Percentiles rank a stretch among this genome's conserved stretches.
phyloP scores from a whole-genome alignment of 768 basidiomycete genomes.

The Collybia sp. region DNA sequence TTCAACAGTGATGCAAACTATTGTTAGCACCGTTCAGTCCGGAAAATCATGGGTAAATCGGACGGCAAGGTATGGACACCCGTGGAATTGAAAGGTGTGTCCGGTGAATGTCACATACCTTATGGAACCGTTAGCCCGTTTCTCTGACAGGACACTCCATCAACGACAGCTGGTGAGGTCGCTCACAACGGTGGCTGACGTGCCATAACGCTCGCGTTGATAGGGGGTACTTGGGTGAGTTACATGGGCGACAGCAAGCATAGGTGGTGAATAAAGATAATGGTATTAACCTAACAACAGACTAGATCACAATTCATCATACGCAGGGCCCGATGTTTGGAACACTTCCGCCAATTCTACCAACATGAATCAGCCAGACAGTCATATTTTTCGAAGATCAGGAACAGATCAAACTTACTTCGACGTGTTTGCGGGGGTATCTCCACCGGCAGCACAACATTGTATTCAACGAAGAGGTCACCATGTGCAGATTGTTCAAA shows the following conservation, averaged over 20 bases:
- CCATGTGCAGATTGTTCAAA: conserved; percentile 61
- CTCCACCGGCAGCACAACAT: conserved; percentile 79
- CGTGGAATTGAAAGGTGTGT: neutral
- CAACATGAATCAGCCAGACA: conserved; percentile 4
- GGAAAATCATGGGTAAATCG: too few relatives aligned
- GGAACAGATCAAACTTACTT: conserved; percentile 59
- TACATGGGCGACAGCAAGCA: neutral
- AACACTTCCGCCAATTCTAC: conserved; percentile 56
- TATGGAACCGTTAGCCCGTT: too few relatives aligned
- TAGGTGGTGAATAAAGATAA: conserved; percentile 17
- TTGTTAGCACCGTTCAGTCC: too few relatives aligned
- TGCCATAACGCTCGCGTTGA: neutral
- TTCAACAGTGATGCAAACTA: too few relatives aligned
- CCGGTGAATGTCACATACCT: neutral
- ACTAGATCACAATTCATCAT: conserved; percentile 36
- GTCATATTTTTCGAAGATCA: neutral
- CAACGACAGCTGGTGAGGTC: too few relatives aligned
- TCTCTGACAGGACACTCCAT: too few relatives aligned
- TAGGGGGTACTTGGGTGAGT: too few relatives aligned
- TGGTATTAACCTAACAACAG: conserved; percentile 3
- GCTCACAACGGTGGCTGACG: too few relatives aligned
- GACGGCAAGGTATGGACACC: too few relatives aligned
- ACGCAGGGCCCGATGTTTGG: conserved; percentile 29
- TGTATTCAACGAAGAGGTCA: conserved; percentile 91
- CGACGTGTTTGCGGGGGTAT: conserved; percentile 61